Evolutionary conservation across 768 basidiomycete genomes (phyloP).

Genomic region (Tephrocybe sp.): DNA sequence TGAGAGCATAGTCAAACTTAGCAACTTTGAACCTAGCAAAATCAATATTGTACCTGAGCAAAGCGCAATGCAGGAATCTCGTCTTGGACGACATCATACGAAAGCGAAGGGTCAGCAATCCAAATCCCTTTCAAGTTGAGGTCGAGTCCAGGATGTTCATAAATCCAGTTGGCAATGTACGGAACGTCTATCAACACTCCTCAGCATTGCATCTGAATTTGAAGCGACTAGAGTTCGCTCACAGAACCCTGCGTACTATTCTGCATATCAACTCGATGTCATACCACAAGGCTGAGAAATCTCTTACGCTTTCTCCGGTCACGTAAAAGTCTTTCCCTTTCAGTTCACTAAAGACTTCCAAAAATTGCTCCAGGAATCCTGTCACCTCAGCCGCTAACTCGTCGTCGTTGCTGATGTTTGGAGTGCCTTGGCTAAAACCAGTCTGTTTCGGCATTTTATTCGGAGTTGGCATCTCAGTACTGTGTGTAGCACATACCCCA

Average conservation of each 20-base stretch:
- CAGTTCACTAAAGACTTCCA: conserved; percentile 61
- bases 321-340: conserved; percentile 67
- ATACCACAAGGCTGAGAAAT: background rate
- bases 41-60: conserved; percentile 34
- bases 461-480: no score
- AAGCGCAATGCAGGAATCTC: conserved; percentile 69
- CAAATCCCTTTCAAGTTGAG: conserved; percentile 57
- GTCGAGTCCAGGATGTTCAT: conserved; percentile 58
- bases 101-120: conserved; percentile 51
- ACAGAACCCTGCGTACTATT: conserved; percentile 69
- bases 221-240: conserved; percentile 23
- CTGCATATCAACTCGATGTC: background rate
- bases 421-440: conserved; percentile 66
- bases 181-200: conserved; percentile 27
- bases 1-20: background rate
- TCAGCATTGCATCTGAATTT: background rate
- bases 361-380: conserved; percentile 62
- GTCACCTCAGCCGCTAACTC: conserved; percentile 49
- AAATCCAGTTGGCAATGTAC: conserved; percentile 71
- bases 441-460: conserved; percentile 30
- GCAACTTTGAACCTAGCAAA: background rate
- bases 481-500: conserved; percentile 33
- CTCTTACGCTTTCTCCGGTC: conserved; percentile 63
- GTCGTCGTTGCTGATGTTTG: conserved; percentile 58
- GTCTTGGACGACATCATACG: conserved; percentile 51